phyloP scores from a whole-genome alignment of 2,329 filamentous ascomycete species.

The Ophiostoma novo-ulmi region DNA sequence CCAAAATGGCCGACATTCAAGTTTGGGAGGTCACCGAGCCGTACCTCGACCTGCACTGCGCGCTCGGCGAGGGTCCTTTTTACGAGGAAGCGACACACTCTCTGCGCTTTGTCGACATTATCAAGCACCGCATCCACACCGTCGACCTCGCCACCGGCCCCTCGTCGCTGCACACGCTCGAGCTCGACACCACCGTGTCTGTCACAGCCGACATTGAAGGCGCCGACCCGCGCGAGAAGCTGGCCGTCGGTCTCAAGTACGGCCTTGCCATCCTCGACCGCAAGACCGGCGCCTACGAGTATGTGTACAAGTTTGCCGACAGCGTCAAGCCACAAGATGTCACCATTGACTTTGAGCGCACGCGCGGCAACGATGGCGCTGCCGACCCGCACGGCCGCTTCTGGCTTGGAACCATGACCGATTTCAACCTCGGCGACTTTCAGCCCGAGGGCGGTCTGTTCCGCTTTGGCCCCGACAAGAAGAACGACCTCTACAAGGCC shows the following conservation, averaged over 20 bases:
- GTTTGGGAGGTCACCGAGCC: conserved; percentile 49
- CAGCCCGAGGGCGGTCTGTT: conserved; percentile 47
- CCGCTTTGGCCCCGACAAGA: background rate
- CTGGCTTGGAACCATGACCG: conserved; percentile 84
- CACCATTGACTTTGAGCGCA: conserved; percentile 43
- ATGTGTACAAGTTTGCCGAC: conserved; percentile 47
- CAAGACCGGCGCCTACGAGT: conserved; percentile 48
- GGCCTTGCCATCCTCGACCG: conserved; percentile 75
- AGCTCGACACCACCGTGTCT: conserved; percentile 51
- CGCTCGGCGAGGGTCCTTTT: conserved; percentile 68
- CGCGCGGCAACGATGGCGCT: conserved; percentile 75
- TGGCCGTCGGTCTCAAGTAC: conserved; percentile 74
- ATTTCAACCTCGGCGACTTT: conserved; percentile 55
- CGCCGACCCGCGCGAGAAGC: conserved; percentile 54
- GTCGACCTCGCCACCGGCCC: conserved; percentile 62
- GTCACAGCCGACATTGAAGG: conserved; percentile 77
- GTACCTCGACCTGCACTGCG: conserved; percentile 59
- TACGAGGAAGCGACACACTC: conserved; percentile 61
- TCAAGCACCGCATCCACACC: conserved; percentile 66
- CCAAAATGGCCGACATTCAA: conserved; percentile 31
- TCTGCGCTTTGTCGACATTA: conserved; percentile 79
- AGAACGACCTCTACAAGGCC: conserved; percentile 30
- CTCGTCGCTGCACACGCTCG: conserved; percentile 56
- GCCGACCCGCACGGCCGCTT: conserved; percentile 75
- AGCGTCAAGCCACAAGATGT: conserved; percentile 26